phyloP scores from a whole-genome alignment of 2,329 filamentous ascomycete genomes.

The Chaetomium sp. region DNA sequence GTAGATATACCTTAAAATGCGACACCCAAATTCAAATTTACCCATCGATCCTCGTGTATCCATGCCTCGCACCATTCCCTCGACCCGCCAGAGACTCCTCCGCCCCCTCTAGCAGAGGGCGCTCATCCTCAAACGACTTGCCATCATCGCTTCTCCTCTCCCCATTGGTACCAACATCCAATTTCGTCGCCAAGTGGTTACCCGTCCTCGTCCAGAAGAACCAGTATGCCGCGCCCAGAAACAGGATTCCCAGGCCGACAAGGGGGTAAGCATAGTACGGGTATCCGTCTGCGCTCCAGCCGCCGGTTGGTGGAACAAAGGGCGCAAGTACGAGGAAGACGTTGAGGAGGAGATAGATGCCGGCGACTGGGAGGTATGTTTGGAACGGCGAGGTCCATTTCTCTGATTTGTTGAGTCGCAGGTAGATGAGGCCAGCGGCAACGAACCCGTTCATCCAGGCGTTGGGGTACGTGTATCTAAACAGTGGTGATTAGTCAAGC shows the following conservation, averaged over 20 bases:
- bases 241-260: conserved; percentile 45
- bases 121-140: conserved; percentile 30
- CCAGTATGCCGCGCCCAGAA: conserved; percentile 49
- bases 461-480: conserved; percentile 43
- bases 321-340: conserved; percentile 47
- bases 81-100: too few relatives aligned
- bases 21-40: neutral
- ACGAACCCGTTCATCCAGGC: conserved; percentile 50
- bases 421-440: conserved; percentile 43
- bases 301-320: conserved; percentile 47
- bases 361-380: conserved; percentile 40
- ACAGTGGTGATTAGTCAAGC: too few relatives aligned
- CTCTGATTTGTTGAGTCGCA: conserved; percentile 44
- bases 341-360: conserved; percentile 46
- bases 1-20: too few relatives aligned
- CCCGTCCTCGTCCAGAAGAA: conserved; percentile 44
- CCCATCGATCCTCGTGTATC: neutral
- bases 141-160: conserved; percentile 33
- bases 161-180: conserved; percentile 41
- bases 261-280: conserved; percentile 52
- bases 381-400: conserved; percentile 49
- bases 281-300: conserved; percentile 43
- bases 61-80: too few relatives aligned
- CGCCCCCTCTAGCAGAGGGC: too few relatives aligned
- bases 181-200: conserved; percentile 40